These are phyloP conservation scores for Spinacia oleracea DNA, from an alignment of 179 eudicot genomes.

Conservation along the genomic window DNA sequence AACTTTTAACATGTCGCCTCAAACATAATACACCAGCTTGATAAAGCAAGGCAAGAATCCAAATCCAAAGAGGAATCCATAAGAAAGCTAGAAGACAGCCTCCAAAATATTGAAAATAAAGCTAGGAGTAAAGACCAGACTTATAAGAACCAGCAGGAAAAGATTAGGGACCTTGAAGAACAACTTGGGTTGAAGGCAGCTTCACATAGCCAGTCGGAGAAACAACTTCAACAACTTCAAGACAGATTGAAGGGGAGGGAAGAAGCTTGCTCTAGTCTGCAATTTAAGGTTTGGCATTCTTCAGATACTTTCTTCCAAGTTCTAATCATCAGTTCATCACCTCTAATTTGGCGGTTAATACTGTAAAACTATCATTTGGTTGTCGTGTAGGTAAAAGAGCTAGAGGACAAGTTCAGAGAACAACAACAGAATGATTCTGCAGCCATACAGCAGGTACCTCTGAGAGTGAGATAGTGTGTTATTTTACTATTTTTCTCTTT, in stretches of 20 bases:
- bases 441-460: constrained; percentile 55
- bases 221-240: constrained; percentile 57
- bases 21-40: constrained; percentile 38
- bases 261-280: constrained; percentile 59
- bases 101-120: constrained; percentile 55
- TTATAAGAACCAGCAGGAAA: constrained; percentile 60
- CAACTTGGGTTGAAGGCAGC: constrained; percentile 56
- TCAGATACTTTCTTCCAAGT: neutral
- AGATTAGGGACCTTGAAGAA: constrained; percentile 58
- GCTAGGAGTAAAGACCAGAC: constrained; percentile 64
- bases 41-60: constrained; percentile 57
- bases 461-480: neutral
- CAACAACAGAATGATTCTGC: constrained; percentile 55
- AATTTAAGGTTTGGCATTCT: constrained; percentile 52
- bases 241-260: constrained; percentile 71
- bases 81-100: constrained; percentile 59
- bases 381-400: constrained; percentile 59
- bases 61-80: constrained; percentile 61
- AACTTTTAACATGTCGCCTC: neutral
- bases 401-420: constrained; percentile 69
- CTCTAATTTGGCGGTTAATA: constrained; percentile 14
- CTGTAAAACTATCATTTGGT: constrained; percentile 9
- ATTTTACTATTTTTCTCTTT: no score
- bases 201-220: constrained; percentile 62
- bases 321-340: neutral